These are phyloP conservation scores for Skeletonema tropicum DNA, from an alignment of 108 stramenopile species.

Conservation along the genomic window DNA sequence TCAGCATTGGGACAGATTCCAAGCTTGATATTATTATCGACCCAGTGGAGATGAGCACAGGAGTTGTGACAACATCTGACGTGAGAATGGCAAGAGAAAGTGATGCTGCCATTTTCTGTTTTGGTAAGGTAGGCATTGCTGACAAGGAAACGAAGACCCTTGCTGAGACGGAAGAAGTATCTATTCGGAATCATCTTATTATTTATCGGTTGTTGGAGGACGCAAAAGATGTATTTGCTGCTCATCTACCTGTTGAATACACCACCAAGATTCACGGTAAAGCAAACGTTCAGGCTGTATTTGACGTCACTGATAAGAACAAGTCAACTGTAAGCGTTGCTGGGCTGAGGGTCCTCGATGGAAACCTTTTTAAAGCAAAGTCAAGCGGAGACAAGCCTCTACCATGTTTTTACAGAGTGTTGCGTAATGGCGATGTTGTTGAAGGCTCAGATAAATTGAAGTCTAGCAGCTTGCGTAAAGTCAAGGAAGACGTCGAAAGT, in stretches of 20 bases:
- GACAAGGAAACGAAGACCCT: slow-evolving; percentile 56
- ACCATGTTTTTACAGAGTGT: slow-evolving; percentile 65
- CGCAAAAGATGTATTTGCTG: slow-evolving; percentile 68
- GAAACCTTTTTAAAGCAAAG: slow-evolving; percentile 59
- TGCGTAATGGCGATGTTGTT: slow-evolving; percentile 62
- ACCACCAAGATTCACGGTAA: slow-evolving; percentile 70
- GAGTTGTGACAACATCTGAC: slow-evolving; percentile 69
- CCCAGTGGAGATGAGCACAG: slow-evolving; percentile 74
- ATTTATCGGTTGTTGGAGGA: slow-evolving; percentile 85
- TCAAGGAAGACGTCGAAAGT: slow-evolving; percentile 77
- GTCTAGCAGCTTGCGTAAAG: slow-evolving; percentile 66
- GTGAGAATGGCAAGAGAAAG: slow-evolving; percentile 84
- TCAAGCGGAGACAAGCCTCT: slow-evolving; percentile 21
- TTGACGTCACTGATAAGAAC: slow-evolving; percentile 61
- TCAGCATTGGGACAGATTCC: slow-evolving; percentile 64
- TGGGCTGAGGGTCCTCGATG: slow-evolving; percentile 71
- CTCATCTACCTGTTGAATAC: slow-evolving; percentile 58
- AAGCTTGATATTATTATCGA: slow-evolving; percentile 69
- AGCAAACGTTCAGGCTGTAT: slow-evolving; percentile 74
- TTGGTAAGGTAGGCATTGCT: slow-evolving; percentile 62
- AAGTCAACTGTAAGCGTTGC: slow-evolving; percentile 66
- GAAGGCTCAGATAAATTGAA: slow-evolving; percentile 54
- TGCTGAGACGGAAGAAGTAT: slow-evolving; percentile 64
- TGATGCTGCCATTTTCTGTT: slow-evolving; percentile 76
- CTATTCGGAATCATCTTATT: slow-evolving; percentile 64